Evolutionary conservation across 2,329 filamentous ascomycete species (phyloP), one percentile per base, ranked within the genome.

Genomic region (Clarireedia monteithiana): DNA sequence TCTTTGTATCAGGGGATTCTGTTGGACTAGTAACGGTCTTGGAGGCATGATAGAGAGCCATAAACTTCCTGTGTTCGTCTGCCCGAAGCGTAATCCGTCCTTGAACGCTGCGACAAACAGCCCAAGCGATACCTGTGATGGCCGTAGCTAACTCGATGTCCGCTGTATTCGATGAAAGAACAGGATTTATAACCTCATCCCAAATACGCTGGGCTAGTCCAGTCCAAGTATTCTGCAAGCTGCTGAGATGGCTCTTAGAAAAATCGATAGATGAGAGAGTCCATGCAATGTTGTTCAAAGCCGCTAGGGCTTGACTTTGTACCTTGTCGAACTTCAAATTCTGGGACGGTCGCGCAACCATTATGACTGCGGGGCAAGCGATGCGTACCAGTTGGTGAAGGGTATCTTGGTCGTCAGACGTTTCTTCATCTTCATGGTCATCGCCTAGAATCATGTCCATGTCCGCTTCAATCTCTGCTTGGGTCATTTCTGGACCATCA

Each of bases 201-300:
- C 84, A 88, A 60, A 86, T 78, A 54, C 72, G 70, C 59, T 75
- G 75, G 27, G 78, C 78, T 5, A 74, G 68, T 0, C 79, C 77
- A 1, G 69, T 67, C 84, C 84, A 87, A 4, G 74, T 74, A 48
- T 69, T 71, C 52, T 75, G 74, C 55, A 86, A 74, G 55, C 73
- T 61, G 5, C 62, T 71, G 4, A 74, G 70, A 65, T 82, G 81
- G n/a, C 72, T 70, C 34, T 79, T 75, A 24, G 75, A 72, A 63
- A 83, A 83, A 68, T 84, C 81, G 62, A 84, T 72, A 63, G 78
- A 78, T 7, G 81, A 83, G 42, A 85, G 73, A 10, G 83, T 84
- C 83, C 84, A 87, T 53, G 83, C 75, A 53, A 86, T 79, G 69
- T 87, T 87, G 73, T 81, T 85, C 57, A 88, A 74, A 15, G 82